phyloP scores from a whole-genome alignment of 2,329 filamentous ascomycete species.

The Helotiales sp. region DNA sequence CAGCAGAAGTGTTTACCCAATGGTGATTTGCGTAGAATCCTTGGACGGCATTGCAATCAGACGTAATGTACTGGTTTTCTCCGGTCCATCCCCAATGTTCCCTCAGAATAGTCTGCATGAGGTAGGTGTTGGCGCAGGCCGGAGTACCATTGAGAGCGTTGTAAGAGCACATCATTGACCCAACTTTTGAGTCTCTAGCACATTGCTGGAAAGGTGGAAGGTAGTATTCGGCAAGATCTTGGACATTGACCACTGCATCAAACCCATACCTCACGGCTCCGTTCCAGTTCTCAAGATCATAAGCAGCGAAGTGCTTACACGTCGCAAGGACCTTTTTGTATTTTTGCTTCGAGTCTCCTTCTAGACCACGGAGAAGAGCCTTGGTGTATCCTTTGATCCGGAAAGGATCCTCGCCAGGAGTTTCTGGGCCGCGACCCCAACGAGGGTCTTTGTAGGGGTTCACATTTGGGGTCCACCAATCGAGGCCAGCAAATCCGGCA shows the following conservation, averaged over 20 bases:
- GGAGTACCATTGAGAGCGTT: conserved; percentile 67
- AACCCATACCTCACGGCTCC: conserved; percentile 48
- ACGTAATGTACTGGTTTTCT: conserved; percentile 56
- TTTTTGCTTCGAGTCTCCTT: conserved; percentile 45
- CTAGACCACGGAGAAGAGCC: conserved; percentile 53
- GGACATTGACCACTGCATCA: conserved; percentile 55
- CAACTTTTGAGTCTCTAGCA: conserved; percentile 54
- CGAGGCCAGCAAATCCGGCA: conserved; percentile 51
- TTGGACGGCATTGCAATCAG: conserved; percentile 53
- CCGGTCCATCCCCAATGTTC: conserved; percentile 65
- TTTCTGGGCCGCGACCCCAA: conserved; percentile 63
- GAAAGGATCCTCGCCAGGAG: conserved; percentile 57
- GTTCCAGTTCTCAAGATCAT: conserved; percentile 46
- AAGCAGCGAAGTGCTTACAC: conserved; percentile 60
- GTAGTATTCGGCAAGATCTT: conserved; percentile 69
- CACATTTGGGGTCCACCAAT: conserved; percentile 68
- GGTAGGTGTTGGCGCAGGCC: conserved; percentile 61
- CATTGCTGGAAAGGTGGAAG: conserved; percentile 65
- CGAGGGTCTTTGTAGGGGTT: conserved; percentile 64
- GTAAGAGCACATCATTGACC: conserved; percentile 62
- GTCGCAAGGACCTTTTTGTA: conserved; percentile 47
- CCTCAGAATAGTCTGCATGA: conserved; percentile 62
- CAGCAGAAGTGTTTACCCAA: conserved; percentile 31
- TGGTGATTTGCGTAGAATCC: conserved; percentile 48
- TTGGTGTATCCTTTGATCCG: conserved; percentile 52